Evolutionary conservation across 2,329 filamentous ascomycete genomes (phyloP), one percentile per base, ranked within the genome.

Genomic region (Leptographium lundbergii): DNA sequence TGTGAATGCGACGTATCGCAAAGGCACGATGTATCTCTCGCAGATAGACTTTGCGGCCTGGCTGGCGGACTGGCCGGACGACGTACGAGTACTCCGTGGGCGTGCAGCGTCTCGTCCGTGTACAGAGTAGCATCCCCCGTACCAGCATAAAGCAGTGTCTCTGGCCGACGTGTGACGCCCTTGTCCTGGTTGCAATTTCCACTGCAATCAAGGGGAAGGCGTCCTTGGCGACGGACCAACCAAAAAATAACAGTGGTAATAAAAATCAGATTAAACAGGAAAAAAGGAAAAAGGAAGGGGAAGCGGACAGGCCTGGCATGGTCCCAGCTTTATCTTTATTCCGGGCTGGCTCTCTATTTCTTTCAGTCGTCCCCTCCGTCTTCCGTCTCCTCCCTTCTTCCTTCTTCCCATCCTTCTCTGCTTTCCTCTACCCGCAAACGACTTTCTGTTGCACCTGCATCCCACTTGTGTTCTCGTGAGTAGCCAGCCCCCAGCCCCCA

Each of bases 301-400:
- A 54, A 39, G 53, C 32, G 56, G 24, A 27, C 24, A 32, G 27
- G 19, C 55, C 1, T 32, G 45, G 4, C 19, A 47, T 11, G 36
- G 19, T 7, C 29, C 17, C 50, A 57, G 61, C 61, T 63, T 63
- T 60, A 61, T 63, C 60, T 59, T 61, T 61, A 11, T 58, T 60
- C 60, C 61, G 61, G 54, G 22, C 25, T 17, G 54, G 17, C 47
- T 54, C 42, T 52, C 22, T 54, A 48, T 57, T 54, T 57, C 54
- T 54, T 57, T 32, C 13, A 32, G 13, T 10, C 39, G 27, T 50
- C 54, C 54, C 27, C 25, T 47, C 32, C 54, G n/a, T 55, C 17
- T 11, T 54, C n/a, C 50, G n/a, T 32, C 22, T 27, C n/a, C 11
- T 48, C 24, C 25, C 27, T 57, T 24, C 22, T 48, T 34, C 29